Conservation (phyloP, 495 filamentous ascomycete species). For the Annulohypoxylon maeteangense region DNA sequence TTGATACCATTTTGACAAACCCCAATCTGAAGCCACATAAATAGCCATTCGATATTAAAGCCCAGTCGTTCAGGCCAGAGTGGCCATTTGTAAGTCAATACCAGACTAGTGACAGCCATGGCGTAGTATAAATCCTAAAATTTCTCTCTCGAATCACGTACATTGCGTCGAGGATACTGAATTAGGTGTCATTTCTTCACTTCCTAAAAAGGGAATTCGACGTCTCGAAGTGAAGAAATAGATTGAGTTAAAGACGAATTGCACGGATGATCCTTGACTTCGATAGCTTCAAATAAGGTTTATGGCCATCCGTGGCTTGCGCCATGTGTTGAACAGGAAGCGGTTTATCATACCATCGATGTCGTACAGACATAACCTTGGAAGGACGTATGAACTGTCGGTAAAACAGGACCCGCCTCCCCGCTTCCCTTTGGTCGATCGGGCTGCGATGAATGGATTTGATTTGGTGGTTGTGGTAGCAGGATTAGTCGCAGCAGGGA, state of each 20-base stretch:
- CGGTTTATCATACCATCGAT: constrained; percentile 19
- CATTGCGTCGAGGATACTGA: background rate
- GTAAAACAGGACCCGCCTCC: background rate
- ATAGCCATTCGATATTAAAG: background rate
- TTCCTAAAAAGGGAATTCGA: background rate
- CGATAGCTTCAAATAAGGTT: constrained; percentile 29
- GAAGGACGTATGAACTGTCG: constrained; percentile 9
- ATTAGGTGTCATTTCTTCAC: background rate
- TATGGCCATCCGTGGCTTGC: constrained; percentile 8
- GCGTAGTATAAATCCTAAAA: background rate
- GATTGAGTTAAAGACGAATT: constrained; percentile 7
- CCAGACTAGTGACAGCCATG: background rate
- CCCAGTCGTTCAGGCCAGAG: too few species aligned
- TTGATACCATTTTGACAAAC: background rate
- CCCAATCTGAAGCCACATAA: background rate
- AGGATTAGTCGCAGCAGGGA: constrained; percentile 4
- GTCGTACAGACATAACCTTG: constrained; percentile 26
- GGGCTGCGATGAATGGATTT: constrained; percentile 9
- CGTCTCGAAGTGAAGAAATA: background rate
- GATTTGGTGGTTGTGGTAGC: constrained; percentile 15
- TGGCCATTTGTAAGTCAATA: background rate
- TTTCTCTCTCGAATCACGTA: background rate
- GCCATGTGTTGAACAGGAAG: constrained; percentile 5
- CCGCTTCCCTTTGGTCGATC: background rate
- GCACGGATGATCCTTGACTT: constrained; percentile 27